These are phyloP conservation scores for Stylosanthes scabra DNA, from an alignment of 331 rosid genomes.

Conservation along the genomic window DNA sequence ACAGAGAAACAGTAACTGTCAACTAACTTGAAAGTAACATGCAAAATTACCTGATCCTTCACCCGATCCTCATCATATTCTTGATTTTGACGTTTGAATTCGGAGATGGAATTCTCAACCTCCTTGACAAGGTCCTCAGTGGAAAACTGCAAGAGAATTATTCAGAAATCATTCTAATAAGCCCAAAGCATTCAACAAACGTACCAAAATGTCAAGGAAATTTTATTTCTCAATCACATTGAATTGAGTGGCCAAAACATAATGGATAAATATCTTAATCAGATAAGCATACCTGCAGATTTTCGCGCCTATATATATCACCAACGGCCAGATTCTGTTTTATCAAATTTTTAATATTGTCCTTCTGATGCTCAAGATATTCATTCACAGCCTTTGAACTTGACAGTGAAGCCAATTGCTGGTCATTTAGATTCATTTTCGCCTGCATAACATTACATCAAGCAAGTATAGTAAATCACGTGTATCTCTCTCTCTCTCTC, in stretches of 20 bases:
- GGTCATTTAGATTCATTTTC: conserved; percentile 69
- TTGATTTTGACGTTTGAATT: conserved; percentile 83
- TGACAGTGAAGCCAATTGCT: conserved; percentile 84
- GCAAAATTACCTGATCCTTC: conserved; percentile 71
- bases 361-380: conserved; percentile 84
- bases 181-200: conserved; percentile 7
- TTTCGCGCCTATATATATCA: conserved; percentile 88
- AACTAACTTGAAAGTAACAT: conserved; percentile 30
- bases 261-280: conserved; percentile 7
- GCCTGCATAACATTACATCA: conserved; percentile 55
- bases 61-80: conserved; percentile 91
- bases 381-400: conserved; percentile 89
- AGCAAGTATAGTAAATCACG: conserved; percentile 25
- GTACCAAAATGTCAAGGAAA: conserved; percentile 22
- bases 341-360: conserved; percentile 72
- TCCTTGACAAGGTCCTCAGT: conserved; percentile 86
- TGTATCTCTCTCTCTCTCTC: too few species aligned
- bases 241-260: conserved; percentile 16
- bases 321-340: conserved; percentile 97
- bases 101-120: conserved; percentile 86
- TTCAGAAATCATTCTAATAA: conserved; percentile 28
- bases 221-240: conserved; percentile 12
- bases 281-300: conserved; percentile 70
- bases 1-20: neutral
- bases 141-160: conserved; percentile 59